Conservation (phyloP, 2,329 filamentous ascomycete genomes). For the Capronia coronata region DNA sequence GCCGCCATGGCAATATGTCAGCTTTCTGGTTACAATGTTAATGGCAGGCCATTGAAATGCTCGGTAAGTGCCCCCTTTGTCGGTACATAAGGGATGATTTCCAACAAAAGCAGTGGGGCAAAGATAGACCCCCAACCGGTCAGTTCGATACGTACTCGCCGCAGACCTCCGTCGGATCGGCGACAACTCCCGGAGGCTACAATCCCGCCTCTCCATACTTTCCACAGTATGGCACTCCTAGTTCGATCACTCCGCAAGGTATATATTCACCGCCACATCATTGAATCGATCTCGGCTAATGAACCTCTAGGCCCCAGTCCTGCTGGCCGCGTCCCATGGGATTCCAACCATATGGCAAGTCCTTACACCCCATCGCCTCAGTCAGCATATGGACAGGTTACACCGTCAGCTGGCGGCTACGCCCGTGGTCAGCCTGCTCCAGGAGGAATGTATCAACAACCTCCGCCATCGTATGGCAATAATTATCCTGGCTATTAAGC, state of each 20-base stretch:
- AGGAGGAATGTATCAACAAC: slow-evolving; percentile 21
- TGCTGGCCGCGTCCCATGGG: slow-evolving; percentile 48
- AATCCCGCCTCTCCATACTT: slow-evolving; percentile 79
- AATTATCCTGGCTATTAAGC: slow-evolving; percentile 20
- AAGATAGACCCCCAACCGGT: slow-evolving; percentile 86
- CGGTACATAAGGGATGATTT: slow-evolving; percentile 21
- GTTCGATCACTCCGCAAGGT: slow-evolving; percentile 42
- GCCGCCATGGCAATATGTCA: slow-evolving; percentile 98
- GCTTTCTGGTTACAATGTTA: slow-evolving; percentile 95
- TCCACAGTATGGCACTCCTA: slow-evolving; percentile 80
- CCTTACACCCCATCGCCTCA: slow-evolving; percentile 44
- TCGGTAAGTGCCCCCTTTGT: slow-evolving; percentile 62
- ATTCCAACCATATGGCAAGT: slow-evolving; percentile 49
- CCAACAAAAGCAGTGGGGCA: slow-evolving; percentile 72
- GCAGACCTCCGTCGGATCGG: slow-evolving; percentile 65
- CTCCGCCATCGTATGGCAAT: slow-evolving; percentile 18
- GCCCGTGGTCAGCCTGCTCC: slow-evolving; percentile 57
- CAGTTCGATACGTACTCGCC: slow-evolving; percentile 79
- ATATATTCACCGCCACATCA: slow-evolving; percentile 34
- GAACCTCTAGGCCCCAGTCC: slow-evolving; percentile 46
- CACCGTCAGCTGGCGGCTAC: slow-evolving; percentile 71
- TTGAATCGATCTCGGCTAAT: slow-evolving; percentile 5
- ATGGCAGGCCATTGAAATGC: slow-evolving; percentile 94
- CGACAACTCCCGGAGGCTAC: slow-evolving; percentile 59
- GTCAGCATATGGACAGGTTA: slow-evolving; percentile 55